phyloP scores from a whole-genome alignment of 768 basidiomycete genomes.

The Candolleomyces aberdarensis region DNA sequence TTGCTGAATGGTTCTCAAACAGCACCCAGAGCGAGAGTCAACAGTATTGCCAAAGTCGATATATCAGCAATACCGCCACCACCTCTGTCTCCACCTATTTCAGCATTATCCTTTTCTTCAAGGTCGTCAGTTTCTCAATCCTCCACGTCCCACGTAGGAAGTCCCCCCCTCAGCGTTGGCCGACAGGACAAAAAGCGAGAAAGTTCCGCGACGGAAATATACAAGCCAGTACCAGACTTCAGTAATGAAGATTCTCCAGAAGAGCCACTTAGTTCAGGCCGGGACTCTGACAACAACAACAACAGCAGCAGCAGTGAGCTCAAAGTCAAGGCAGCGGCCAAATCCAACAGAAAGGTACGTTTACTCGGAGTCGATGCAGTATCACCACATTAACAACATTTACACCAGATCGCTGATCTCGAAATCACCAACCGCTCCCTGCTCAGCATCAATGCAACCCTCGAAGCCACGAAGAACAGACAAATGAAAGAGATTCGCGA shows the following conservation, averaged over 20 bases:
- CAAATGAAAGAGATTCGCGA: constrained; percentile 87
- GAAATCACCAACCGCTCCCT: constrained; percentile 89
- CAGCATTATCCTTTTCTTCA: constrained; percentile 74
- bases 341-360: constrained; percentile 81
- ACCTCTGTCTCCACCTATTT: constrained; percentile 68
- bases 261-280: constrained; percentile 20
- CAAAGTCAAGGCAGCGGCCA: constrained; percentile 68
- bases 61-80: constrained; percentile 58
- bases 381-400: neutral
- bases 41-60: constrained; percentile 42
- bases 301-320: too few species aligned
- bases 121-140: constrained; percentile 63
- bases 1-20: constrained; percentile 10
- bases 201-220: neutral
- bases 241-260: constrained; percentile 22
- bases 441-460: constrained; percentile 76
- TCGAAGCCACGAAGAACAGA: constrained; percentile 76
- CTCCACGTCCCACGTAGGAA: constrained; percentile 33
- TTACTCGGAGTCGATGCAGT: neutral
- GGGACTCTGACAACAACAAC: constrained; percentile 24
- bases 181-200: neutral
- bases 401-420: constrained; percentile 77
- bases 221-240: neutral
- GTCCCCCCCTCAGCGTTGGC: neutral
- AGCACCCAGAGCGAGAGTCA: constrained; percentile 13